A percentile compares a stretch with the other conserved stretches of the same genome.
Evolutionary conservation across 371 early-diverging fungal genomes (phyloP).

Genomic region (Mortierella sp.): DNA sequence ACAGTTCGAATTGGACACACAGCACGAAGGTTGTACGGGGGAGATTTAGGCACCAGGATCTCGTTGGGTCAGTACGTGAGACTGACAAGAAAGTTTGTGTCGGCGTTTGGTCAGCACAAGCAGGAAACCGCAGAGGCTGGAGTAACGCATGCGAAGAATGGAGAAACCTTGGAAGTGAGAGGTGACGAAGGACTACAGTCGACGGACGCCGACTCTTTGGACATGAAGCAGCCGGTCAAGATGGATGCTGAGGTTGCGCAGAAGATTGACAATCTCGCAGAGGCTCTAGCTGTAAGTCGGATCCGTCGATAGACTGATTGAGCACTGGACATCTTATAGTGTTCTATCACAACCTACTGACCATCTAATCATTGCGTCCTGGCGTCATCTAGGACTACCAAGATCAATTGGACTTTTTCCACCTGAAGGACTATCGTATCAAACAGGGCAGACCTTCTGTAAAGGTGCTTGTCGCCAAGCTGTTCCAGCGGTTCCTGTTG

Average conservation of each 20-base stretch:
- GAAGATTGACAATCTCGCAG: slow-evolving; percentile 32
- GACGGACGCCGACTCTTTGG: slow-evolving; percentile 18
- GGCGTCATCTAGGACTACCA: slow-evolving; percentile 37
- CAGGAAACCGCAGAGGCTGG: neutral
- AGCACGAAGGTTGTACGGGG: slow-evolving; percentile 46
- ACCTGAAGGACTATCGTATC: slow-evolving; percentile 51
- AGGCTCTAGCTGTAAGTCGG: slow-evolving; percentile 35
- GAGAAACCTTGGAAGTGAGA: too few relatives aligned
- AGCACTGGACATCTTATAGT: neutral
- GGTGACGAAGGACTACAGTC: too few relatives aligned
- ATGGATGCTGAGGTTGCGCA: slow-evolving; percentile 11
- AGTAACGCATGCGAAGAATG: too few relatives aligned
- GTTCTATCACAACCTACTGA: neutral
- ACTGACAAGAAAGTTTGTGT: slow-evolving; percentile 43
- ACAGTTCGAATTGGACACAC: slow-evolving; percentile 52
- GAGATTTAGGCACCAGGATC: slow-evolving; percentile 47
- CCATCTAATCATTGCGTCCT: neutral
- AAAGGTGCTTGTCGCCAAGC: slow-evolving; percentile 21
- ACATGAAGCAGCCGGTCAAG: slow-evolving; percentile 6
- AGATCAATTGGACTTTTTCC: slow-evolving; percentile 48
- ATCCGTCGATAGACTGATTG: neutral
- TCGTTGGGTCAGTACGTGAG: slow-evolving; percentile 51
- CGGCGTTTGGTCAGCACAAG: slow-evolving; percentile 40
- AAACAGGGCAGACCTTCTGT: slow-evolving; percentile 36
- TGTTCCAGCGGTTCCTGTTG: slow-evolving; percentile 36